Base-by-base conservation (phyloP, 2,329 filamentous ascomycete genomes). In the Xenoacremonium recifei region DNA sequence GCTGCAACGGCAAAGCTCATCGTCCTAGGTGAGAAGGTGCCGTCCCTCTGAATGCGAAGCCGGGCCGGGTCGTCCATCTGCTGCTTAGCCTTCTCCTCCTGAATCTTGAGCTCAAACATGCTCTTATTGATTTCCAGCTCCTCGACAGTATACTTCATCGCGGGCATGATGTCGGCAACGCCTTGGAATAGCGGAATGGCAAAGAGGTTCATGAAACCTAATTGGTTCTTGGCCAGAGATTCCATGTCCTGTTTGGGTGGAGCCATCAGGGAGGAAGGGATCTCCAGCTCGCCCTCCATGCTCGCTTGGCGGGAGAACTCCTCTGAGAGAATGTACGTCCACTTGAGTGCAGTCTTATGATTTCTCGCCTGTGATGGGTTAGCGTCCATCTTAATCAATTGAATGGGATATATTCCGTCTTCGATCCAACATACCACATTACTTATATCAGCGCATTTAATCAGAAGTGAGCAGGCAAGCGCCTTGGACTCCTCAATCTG, bases 401-500 rank as follows among this genome's bases (percentile, higher is more conserved):
- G 6, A 31, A n/a, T n/a, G n/a, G n/a, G n/a, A n/a, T n/a, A n/a
- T n/a, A n/a, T n/a, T n/a, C n/a, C n/a, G n/a, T n/a, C n/a, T n/a
- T n/a, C n/a, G n/a, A n/a, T n/a, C n/a, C n/a, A n/a, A 84, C 87
- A 65, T 77, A 92, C 88, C 64, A 97, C 93, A 63, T 99, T 99
- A 70, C 92, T 96, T 60, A 99, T 97, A 65, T 99, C 93, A 29
- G 93, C 93, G 62, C 93, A 97, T 65, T 99, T 99, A 69, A 99
- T 96, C 45, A 99, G 71, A 42, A 99, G 71, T 12, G 90, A 90
- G 66, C 93, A 97, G n/a, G 86, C 73, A 35, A 97, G 69, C 9
- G 87, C 82, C 53, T 85, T 87, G 53, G 90, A 80, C 53, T 91
- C 85, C 47, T 93, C 84, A 10, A 85, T 63, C 53, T 85, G 78